Conservation (phyloP, 306 rosid species). For the Gynostemma pentaphyllum region DNA sequence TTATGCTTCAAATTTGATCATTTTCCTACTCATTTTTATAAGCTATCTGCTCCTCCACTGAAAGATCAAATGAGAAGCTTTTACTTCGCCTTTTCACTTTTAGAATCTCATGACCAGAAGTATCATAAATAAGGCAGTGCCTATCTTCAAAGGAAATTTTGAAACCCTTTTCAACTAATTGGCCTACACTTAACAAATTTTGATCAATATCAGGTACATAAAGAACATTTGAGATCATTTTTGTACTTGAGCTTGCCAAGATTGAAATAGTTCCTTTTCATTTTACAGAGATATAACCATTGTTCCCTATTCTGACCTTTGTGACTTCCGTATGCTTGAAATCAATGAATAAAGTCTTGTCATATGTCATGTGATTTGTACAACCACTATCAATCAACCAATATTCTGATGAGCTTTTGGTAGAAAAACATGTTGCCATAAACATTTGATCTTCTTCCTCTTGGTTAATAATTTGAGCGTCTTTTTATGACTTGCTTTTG, state of each 20-base stretch:
- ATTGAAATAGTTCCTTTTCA: neutral
- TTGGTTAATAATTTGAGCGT: neutral
- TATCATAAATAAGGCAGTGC: neutral
- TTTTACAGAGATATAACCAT: neutral
- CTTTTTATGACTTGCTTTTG: neutral
- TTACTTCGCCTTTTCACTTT: neutral
- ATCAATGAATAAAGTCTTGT: neutral
- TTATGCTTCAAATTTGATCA: too few species aligned
- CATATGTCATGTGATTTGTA: slow-evolving; percentile 14
- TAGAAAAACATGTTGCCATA: neutral
- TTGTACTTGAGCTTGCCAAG: neutral
- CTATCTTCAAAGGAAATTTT: neutral
- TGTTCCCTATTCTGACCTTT: neutral
- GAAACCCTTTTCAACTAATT: neutral
- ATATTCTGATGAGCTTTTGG: neutral
- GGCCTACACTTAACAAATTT: neutral
- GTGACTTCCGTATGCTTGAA: neutral
- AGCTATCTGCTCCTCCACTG: neutral
- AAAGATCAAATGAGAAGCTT: neutral
- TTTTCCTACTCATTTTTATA: too few species aligned
- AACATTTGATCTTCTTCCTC: neutral
- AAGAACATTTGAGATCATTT: neutral
- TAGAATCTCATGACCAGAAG: neutral
- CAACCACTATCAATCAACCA: slow-evolving; percentile 9
- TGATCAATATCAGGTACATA: neutral